Conservation (phyloP, 768 basidiomycete genomes). For the Kwoniella europaea region DNA sequence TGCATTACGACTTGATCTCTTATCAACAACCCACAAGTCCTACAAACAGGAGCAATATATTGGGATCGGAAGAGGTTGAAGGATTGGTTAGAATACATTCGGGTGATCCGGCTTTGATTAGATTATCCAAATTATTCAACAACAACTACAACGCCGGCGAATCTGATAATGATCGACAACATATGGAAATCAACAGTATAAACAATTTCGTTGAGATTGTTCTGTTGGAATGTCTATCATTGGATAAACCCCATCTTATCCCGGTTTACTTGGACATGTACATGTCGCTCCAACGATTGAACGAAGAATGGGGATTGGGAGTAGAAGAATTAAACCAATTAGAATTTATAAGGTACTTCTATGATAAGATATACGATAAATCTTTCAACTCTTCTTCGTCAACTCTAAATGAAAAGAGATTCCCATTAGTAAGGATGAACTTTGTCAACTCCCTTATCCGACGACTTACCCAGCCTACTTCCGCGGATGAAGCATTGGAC, state of each 20-base stretch:
- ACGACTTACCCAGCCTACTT: neutral
- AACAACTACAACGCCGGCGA: no score
- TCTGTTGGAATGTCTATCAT: slow-evolving; percentile 79
- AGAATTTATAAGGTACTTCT: slow-evolving; percentile 31
- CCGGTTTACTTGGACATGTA: slow-evolving; percentile 76
- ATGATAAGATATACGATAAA: slow-evolving; percentile 31
- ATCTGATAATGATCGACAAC: neutral
- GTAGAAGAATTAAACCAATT: slow-evolving; percentile 29
- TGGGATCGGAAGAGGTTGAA: slow-evolving; percentile 66
- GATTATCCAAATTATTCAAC: slow-evolving; percentile 73
- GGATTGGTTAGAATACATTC: slow-evolving; percentile 88
- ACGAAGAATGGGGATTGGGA: neutral
- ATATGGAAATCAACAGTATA: neutral
- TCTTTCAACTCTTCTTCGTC: slow-evolving; percentile 16
- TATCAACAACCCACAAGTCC: slow-evolving; percentile 65
- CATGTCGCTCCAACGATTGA: slow-evolving; percentile 63
- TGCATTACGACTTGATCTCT: slow-evolving; percentile 84
- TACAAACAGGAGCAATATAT: neutral
- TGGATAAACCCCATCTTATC: slow-evolving; percentile 81
- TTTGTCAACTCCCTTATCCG: slow-evolving; percentile 15
- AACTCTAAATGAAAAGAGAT: slow-evolving; percentile 18
- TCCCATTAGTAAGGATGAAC: slow-evolving; percentile 23
- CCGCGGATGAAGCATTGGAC: neutral
- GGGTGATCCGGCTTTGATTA: slow-evolving; percentile 75
- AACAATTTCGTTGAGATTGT: slow-evolving; percentile 44